Percentiles rank a stretch among this genome's conserved stretches.
These are phyloP conservation scores for Datisca glomerata DNA, from an alignment of 306 rosid genomes.

Conservation along the genomic window DNA sequence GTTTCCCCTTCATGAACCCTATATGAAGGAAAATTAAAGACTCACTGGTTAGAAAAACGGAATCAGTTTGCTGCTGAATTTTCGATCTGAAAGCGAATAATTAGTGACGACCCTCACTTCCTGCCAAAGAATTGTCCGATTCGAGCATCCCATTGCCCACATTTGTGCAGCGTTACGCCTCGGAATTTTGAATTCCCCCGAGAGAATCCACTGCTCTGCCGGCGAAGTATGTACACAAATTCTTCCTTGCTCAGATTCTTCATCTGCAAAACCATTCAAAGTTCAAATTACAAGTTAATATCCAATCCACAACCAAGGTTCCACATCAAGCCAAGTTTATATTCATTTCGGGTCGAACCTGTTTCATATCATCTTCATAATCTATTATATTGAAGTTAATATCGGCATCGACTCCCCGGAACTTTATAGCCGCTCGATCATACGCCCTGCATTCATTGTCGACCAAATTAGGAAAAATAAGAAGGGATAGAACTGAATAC, in stretches of 20 bases:
- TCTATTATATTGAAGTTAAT: slow-evolving; percentile 30
- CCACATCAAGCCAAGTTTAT: neutral
- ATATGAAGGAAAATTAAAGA: neutral
- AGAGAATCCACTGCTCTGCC: slow-evolving; percentile 34
- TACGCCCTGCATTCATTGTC: slow-evolving; percentile 24
- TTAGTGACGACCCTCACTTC: slow-evolving; percentile 25
- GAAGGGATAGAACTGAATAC: neutral
- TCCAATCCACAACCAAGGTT: neutral
- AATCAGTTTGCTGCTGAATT: neutral
- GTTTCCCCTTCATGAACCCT: slow-evolving; percentile 19
- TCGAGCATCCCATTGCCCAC: slow-evolving; percentile 25
- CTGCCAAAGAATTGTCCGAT: slow-evolving; percentile 20
- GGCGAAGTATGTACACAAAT: slow-evolving; percentile 32
- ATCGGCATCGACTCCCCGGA: slow-evolving; percentile 48
- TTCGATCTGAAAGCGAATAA: neutral
- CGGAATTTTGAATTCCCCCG: slow-evolving; percentile 27
- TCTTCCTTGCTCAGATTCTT: slow-evolving; percentile 29
- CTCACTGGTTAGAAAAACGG: neutral
- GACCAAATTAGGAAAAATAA: neutral
- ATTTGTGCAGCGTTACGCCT: slow-evolving; percentile 24
- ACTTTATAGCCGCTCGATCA: slow-evolving; percentile 50
- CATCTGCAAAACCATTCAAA: slow-evolving; percentile 19
- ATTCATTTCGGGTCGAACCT: slow-evolving; percentile 9
- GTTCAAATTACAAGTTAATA: no score
- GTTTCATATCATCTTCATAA: slow-evolving; percentile 40